Percentiles rank a stretch among this genome's conserved stretches.
Conservation (phyloP, 148 eudicot genomes). For the Chenopodium album region DNA sequence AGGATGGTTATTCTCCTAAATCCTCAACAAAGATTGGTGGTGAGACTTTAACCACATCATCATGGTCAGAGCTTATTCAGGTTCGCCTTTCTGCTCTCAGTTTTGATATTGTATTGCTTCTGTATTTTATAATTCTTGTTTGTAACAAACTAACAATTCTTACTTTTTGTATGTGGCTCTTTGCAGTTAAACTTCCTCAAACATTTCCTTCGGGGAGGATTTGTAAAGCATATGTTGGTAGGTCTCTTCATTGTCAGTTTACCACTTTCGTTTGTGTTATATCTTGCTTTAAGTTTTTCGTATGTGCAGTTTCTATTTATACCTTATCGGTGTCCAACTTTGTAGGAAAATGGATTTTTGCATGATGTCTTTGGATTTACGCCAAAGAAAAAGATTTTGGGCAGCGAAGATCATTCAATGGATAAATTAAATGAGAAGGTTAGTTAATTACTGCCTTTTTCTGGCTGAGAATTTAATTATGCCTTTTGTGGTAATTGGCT, state of each 20-base stretch:
- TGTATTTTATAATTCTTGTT: background rate
- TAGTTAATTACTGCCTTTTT: slow-evolving; percentile 2
- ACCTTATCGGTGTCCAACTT: background rate
- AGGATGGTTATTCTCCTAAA: slow-evolving; percentile 78
- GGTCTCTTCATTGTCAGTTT: background rate
- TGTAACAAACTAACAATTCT: no score
- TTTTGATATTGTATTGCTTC: background rate
- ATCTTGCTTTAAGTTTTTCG: background rate
- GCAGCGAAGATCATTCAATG: slow-evolving; percentile 40
- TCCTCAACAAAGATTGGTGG: slow-evolving; percentile 71
- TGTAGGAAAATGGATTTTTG: slow-evolving; percentile 79
- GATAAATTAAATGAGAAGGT: slow-evolving; percentile 63
- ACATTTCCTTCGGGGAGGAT: slow-evolving; percentile 84
- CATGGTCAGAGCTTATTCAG: slow-evolving; percentile 85
- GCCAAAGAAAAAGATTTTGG: slow-evolving; percentile 56
- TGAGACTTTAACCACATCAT: slow-evolving; percentile 44
- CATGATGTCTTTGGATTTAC: slow-evolving; percentile 82
- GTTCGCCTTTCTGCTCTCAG: slow-evolving; percentile 29
- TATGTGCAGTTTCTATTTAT: background rate
- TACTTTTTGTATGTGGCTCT: background rate
- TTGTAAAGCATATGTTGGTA: slow-evolving; percentile 92
- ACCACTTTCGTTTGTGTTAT: background rate
- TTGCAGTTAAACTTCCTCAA: slow-evolving; percentile 71
- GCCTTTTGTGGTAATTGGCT: background rate
- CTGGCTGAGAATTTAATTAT: background rate